Conservation (phyloP, 2,329 filamentous ascomycete species). For the Fusarium chuoi region DNA sequence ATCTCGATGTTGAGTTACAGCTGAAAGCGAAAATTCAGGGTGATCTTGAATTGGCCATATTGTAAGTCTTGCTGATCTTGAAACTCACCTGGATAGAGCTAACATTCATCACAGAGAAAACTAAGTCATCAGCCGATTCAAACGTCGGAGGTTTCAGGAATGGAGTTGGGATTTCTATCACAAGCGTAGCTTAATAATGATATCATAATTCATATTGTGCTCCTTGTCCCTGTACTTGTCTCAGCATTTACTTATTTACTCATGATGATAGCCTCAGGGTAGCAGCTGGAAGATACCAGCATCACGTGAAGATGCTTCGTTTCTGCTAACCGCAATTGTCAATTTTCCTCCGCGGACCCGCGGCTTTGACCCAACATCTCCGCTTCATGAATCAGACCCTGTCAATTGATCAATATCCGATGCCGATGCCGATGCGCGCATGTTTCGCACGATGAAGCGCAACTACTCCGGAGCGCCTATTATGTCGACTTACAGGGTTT, state of each 20-base stretch:
- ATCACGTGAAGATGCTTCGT: background rate
- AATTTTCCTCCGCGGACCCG: background rate
- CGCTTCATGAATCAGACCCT: background rate
- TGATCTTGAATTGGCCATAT: slow-evolving; percentile 13
- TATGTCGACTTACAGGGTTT: background rate
- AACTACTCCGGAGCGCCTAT: background rate
- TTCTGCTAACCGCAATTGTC: background rate
- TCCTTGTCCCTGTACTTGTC: background rate
- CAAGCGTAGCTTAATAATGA: rapidly evolving
- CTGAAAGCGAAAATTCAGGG: slow-evolving; percentile 29
- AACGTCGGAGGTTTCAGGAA: background rate
- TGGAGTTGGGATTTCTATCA: too few species aligned
- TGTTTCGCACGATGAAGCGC: background rate
- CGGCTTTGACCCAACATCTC: background rate
- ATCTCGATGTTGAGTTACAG: slow-evolving; percentile 21
- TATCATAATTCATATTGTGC: background rate
- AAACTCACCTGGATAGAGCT: rapidly evolving
- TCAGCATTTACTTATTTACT: background rate
- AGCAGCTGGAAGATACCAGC: rapidly evolving
- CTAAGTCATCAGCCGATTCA: rapidly evolving
- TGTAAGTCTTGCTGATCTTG: background rate
- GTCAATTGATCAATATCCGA: background rate
- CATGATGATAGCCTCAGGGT: too few species aligned
- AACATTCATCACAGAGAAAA: background rate
- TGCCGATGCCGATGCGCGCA: background rate